These are phyloP conservation scores for Albophoma yamanashiensis DNA, from an alignment of 2,329 filamentous ascomycete genomes.

Conservation along the genomic window DNA sequence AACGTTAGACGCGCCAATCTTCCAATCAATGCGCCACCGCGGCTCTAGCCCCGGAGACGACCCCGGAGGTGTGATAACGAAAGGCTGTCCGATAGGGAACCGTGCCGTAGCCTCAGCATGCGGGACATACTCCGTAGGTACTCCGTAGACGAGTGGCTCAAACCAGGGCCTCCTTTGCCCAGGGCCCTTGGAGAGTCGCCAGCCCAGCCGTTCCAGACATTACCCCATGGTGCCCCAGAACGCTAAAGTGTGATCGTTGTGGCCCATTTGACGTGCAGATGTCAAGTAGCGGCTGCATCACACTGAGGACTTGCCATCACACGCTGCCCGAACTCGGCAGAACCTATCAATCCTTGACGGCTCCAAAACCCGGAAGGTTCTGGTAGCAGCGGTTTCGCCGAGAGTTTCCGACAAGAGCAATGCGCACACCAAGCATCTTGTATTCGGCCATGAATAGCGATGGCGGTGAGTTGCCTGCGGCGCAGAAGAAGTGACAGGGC, in stretches of 20 bases:
- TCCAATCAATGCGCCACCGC: not conserved
- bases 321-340: not conserved
- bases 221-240: not conserved
- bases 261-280: not conserved
- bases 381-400: not conserved
- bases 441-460: not conserved
- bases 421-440: not conserved
- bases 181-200: not conserved
- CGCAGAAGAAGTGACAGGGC: not conserved
- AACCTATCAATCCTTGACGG: not conserved
- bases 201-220: too few species aligned
- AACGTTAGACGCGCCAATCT: not conserved
- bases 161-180: not conserved
- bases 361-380: not conserved
- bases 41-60: not conserved
- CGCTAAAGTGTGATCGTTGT: not conserved
- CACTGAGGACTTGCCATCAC: not conserved
- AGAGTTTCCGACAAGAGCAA: not conserved
- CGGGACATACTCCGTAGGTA: too few species aligned
- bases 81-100: not conserved
- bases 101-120: not conserved
- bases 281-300: not conserved
- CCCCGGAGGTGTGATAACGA: not conserved
- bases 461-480: not conserved
- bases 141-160: not conserved